Conservation (phyloP, 108 stramenopile genomes). For the Conticribra guillardii region DNA sequence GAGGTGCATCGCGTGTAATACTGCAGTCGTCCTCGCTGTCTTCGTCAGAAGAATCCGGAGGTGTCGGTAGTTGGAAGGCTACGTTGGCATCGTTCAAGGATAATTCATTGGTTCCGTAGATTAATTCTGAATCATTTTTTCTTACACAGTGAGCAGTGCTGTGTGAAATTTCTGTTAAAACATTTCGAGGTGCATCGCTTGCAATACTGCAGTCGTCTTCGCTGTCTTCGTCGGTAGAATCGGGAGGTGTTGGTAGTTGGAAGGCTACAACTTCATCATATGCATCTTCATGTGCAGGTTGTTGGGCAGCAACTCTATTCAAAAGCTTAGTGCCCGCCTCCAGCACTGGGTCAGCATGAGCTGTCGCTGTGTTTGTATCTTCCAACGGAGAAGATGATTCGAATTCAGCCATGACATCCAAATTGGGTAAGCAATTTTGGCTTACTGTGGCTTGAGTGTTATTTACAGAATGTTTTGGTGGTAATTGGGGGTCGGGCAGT, state of each 20-base stretch:
- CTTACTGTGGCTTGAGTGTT: neutral
- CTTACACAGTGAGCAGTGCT: neutral
- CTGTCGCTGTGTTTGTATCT: neutral
- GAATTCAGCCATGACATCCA: too few species aligned
- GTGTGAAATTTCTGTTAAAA: too few species aligned
- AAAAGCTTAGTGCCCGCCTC: neutral
- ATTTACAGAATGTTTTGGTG: too few species aligned
- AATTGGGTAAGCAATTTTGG: too few species aligned
- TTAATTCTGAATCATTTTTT: neutral
- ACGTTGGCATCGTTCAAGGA: too few species aligned
- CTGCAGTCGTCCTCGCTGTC: constrained; percentile 44
- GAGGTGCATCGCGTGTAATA: too few species aligned
- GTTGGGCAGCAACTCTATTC: too few species aligned
- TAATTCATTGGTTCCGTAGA: neutral
- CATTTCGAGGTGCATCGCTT: too few species aligned
- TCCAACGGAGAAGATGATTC: neutral
- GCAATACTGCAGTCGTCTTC: constrained; percentile 32
- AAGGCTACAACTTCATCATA: constrained; percentile 20
- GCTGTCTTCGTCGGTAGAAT: constrained; percentile 48
- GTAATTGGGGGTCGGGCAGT: too few species aligned
- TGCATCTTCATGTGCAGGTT: neutral
- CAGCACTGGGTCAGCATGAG: neutral
- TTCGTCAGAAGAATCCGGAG: constrained; percentile 51
- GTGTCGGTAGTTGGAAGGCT: constrained; percentile 42
- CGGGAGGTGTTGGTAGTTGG: constrained; percentile 45